Conservation (phyloP, 225 moss, liverwort and hornwort species). For the Bryum argenteum region DNA sequence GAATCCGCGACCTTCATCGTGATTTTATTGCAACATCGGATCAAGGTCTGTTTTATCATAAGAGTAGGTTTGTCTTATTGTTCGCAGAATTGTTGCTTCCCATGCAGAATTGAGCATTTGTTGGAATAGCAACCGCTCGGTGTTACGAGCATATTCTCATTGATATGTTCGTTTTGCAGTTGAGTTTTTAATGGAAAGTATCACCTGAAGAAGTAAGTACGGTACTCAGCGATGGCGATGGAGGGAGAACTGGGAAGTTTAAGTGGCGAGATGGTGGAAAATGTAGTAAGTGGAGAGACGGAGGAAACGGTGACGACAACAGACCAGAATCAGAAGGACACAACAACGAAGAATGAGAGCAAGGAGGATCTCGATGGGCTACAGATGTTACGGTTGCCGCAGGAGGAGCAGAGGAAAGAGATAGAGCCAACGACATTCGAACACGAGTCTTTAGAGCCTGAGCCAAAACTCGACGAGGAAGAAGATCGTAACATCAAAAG, state of each 20-base stretch:
- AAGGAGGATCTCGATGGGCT: constrained; percentile 46
- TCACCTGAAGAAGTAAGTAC: neutral
- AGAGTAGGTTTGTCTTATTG: neutral
- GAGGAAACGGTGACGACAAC: neutral
- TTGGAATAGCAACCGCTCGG: neutral
- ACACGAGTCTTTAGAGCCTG: neutral
- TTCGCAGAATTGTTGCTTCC: neutral
- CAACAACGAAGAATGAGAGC: constrained; percentile 16
- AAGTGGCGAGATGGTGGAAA: neutral
- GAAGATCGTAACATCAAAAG: neutral
- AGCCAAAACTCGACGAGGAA: neutral
- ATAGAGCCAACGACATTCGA: neutral
- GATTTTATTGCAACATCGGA: neutral
- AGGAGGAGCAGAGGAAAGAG: constrained; percentile 28
- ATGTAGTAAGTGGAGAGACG: neutral
- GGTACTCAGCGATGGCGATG: constrained; percentile 24
- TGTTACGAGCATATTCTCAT: neutral
- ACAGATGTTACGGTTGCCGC: constrained; percentile 43
- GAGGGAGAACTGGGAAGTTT: constrained; percentile 11
- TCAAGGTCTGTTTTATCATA: neutral
- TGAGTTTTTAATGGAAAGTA: neutral
- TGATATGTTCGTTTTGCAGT: neutral
- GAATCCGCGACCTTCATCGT: neutral
- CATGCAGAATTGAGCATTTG: neutral
- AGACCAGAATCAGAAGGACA: neutral